These are phyloP conservation scores for Rhododendron kiyosumense DNA, from an alignment of 148 eudicot species.

Conservation along the genomic window DNA sequence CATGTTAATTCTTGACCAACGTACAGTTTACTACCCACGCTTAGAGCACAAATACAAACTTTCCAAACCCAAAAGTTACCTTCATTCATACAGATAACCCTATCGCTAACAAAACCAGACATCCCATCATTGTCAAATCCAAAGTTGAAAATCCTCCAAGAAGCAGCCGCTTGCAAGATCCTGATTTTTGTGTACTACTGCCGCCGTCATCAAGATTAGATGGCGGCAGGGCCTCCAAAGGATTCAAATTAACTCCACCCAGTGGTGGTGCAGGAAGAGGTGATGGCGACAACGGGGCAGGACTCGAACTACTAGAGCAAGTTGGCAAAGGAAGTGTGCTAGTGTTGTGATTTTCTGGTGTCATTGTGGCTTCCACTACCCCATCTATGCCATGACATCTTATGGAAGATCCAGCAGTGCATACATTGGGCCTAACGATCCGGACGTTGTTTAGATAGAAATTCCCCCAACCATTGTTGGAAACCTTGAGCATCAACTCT, in stretches of 20 bases:
- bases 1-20: neutral
- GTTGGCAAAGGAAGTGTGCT: conserved; percentile 10
- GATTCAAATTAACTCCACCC: neutral
- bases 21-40: neutral
- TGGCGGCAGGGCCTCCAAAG: neutral
- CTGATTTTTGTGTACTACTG: neutral
- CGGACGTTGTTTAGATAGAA: conserved; percentile 49
- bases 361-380: conserved; percentile 22
- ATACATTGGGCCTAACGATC: conserved; percentile 54
- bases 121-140: neutral
- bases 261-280: no score
- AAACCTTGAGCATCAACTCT: conserved; percentile 28
- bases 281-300: neutral
- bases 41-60: neutral
- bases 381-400: conserved; percentile 75
- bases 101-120: neutral
- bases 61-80: neutral
- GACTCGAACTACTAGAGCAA: neutral
- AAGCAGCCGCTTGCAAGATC: neutral
- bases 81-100: neutral
- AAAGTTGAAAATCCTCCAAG: neutral
- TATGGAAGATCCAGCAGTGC: conserved; percentile 38
- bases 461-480: conserved; percentile 45
- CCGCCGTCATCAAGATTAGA: neutral
- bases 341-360: neutral